Conservation (phyloP, 352 stramenopile genomes). For the Saprolegnia diclina region DNA sequence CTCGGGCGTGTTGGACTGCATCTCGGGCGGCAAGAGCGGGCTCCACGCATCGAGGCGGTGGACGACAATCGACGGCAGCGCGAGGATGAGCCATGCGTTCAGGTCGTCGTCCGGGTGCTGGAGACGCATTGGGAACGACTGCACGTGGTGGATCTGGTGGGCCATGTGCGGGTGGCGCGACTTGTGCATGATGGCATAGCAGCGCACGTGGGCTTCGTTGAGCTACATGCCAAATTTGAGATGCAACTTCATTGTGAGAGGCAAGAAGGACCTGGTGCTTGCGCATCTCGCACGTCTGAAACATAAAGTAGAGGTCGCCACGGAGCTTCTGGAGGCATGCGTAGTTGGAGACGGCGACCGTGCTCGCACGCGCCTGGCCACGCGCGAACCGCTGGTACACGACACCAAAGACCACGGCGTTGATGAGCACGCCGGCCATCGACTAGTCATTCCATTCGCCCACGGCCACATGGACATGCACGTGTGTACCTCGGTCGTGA, state of each 20-base stretch:
- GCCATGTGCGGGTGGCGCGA: constrained; percentile 54
- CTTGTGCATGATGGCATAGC: constrained; percentile 88
- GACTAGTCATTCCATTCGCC: constrained; percentile 59
- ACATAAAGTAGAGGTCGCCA: constrained; percentile 91
- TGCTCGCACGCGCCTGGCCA: constrained; percentile 73
- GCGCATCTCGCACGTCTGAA: constrained; percentile 85
- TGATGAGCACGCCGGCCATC: constrained; percentile 85
- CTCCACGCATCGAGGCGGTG: constrained; percentile 90
- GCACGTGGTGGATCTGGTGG: constrained; percentile 77
- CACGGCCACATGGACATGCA: no score
- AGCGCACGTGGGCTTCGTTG: constrained; percentile 91
- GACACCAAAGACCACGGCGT: constrained; percentile 91
- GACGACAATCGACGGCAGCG: constrained; percentile 88
- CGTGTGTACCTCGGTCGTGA: constrained; percentile 56
- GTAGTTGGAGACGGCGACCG: constrained; percentile 92
- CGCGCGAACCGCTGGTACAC: constrained; percentile 92
- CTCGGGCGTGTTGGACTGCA: constrained; percentile 29
- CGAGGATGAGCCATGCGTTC: constrained; percentile 82
- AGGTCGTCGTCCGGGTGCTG: constrained; percentile 92
- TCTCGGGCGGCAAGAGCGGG: constrained; percentile 78
- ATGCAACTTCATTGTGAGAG: no score
- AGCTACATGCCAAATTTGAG: constrained; percentile 36
- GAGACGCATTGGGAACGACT: constrained; percentile 92
- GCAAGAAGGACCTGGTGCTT: constrained; percentile 74
- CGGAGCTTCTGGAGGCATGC: constrained; percentile 85